phyloP scores from a whole-genome alignment of 163 green algal species.

The Chloromonas sp. region DNA sequence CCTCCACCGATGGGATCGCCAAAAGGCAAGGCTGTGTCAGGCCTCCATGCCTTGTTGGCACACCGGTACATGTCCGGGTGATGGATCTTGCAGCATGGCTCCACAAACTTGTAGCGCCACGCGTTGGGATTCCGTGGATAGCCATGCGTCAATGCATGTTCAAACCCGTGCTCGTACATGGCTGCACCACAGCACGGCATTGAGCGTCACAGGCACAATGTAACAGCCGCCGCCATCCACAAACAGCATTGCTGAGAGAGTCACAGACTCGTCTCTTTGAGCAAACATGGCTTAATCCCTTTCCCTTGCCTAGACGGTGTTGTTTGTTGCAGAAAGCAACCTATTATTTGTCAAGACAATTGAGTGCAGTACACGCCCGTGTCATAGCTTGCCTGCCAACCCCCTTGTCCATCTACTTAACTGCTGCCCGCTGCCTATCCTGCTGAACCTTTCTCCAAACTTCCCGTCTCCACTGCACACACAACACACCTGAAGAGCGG shows the following conservation, averaged over 20 bases:
- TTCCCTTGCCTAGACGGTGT: too few species aligned
- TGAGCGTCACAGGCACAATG: neutral
- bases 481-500: constrained; percentile 17
- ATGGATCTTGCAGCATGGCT: constrained; percentile 37
- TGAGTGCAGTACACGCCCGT: neutral
- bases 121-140: constrained; percentile 35
- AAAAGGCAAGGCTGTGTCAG: constrained; percentile 31
- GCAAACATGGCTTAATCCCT: too few species aligned
- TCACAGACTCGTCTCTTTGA: too few species aligned
- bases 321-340: too few species aligned
- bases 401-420: too few species aligned
- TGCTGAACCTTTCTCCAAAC: too few species aligned
- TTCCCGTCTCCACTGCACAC: too few species aligned
- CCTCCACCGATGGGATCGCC: constrained; percentile 29
- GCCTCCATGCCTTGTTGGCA: constrained; percentile 22
- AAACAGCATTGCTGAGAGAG: too few species aligned
- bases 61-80: constrained; percentile 38
- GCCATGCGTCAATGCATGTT: constrained; percentile 33
- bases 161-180: constrained; percentile 37
- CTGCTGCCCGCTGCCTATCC: too few species aligned
- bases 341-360: too few species aligned
- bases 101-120: constrained; percentile 40
- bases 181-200: constrained; percentile 13
- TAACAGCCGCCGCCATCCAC: neutral
- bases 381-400: neutral